Conservation (phyloP, 2,329 filamentous ascomycete genomes). For the Dactylellina leptospora region DNA sequence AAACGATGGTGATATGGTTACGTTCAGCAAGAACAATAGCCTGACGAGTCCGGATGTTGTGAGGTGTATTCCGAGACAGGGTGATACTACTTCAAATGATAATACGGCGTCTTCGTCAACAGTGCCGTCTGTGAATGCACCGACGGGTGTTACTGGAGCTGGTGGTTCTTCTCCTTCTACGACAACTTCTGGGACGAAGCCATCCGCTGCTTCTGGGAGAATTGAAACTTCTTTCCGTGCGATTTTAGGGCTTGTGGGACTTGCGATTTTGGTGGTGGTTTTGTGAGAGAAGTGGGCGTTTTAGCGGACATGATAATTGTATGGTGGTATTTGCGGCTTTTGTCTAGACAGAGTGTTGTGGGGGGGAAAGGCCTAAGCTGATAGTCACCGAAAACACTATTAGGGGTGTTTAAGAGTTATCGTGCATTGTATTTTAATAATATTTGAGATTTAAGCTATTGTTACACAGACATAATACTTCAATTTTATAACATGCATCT, state of each 20-base stretch:
- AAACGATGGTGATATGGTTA: background rate
- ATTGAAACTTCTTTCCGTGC: background rate
- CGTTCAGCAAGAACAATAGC: background rate
- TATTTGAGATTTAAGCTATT: too few relatives aligned
- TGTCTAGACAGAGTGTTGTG: too few relatives aligned
- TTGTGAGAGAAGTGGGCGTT: too few relatives aligned
- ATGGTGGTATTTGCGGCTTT: too few relatives aligned
- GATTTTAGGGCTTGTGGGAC: background rate
- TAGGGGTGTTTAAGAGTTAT: too few relatives aligned
- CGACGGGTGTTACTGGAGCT: background rate
- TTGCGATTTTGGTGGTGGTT: background rate
- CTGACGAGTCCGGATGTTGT: background rate
- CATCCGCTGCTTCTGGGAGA: background rate
- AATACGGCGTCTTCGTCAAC: background rate
- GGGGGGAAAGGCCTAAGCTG: too few relatives aligned
- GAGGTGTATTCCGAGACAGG: conserved; percentile 12
- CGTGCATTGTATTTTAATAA: too few relatives aligned
- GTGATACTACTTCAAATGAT: background rate
- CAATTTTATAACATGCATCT: too few relatives aligned
- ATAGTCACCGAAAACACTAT: too few relatives aligned
- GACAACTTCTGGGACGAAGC: too few relatives aligned
- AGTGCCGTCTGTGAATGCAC: background rate
- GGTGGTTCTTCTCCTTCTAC: background rate
- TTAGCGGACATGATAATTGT: too few relatives aligned
- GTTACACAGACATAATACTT: too few relatives aligned